Evolutionary conservation across 441 rosid genomes (phyloP).

Genomic region (Codiaeum variegatum): DNA sequence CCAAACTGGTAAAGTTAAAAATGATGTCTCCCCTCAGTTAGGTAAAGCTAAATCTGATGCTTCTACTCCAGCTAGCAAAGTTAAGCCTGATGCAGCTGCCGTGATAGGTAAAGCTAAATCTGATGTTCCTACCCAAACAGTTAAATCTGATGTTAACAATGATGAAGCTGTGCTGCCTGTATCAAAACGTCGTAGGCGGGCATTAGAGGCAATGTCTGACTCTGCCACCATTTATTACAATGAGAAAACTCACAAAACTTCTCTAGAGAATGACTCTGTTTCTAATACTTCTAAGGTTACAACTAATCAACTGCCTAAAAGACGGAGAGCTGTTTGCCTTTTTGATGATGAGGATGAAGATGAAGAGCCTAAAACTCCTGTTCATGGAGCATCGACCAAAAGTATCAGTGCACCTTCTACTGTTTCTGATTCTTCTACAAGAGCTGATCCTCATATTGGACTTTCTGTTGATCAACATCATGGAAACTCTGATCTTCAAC

Average conservation of each 20-base stretch:
- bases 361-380: slow-evolving; percentile 87
- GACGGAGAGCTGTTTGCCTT: slow-evolving; percentile 86
- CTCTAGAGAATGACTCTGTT: slow-evolving; percentile 32
- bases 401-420: slow-evolving; percentile 35
- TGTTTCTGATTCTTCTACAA: slow-evolving; percentile 37
- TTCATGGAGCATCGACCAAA: slow-evolving; percentile 60
- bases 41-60: slow-evolving; percentile 21
- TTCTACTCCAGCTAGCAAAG: slow-evolving; percentile 18
- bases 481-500: slow-evolving; percentile 29
- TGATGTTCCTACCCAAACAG: slow-evolving; percentile 20
- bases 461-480: slow-evolving; percentile 27
- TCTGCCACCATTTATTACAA: slow-evolving; percentile 38
- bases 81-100: slow-evolving; percentile 30
- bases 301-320: slow-evolving; percentile 46
- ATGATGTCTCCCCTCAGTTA: slow-evolving; percentile 21
- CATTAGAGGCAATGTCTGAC: slow-evolving; percentile 54
- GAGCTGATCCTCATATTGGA: slow-evolving; percentile 24
- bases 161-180: slow-evolving; percentile 64
- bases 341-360: slow-evolving; percentile 67
- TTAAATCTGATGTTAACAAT: slow-evolving; percentile 39
- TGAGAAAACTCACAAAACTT: slow-evolving; percentile 44
- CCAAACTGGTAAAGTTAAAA: slow-evolving; percentile 18
- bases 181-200: slow-evolving; percentile 54
- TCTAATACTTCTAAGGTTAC: slow-evolving; percentile 32
- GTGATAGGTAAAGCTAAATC: slow-evolving; percentile 17